Base-by-base conservation (phyloP, 1,284 basidiomycete genomes). In the Heterobasidion irregulare region DNA sequence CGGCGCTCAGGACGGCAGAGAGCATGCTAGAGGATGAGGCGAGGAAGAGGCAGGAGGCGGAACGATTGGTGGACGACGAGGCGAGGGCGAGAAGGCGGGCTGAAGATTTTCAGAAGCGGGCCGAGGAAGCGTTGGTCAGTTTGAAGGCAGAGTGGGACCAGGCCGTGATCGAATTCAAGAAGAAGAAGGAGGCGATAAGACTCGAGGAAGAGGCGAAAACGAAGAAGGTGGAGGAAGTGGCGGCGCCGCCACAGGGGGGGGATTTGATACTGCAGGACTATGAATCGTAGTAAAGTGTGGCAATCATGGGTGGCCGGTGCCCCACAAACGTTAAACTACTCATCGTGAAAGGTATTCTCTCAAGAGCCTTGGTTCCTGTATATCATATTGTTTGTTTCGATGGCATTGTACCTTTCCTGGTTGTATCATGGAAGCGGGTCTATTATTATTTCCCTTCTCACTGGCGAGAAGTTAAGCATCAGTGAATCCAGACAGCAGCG, bases 11-110 rank as follows among this genome's bases (percentile, higher is more conserved):
- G 63, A 70, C 73, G 36, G 69, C 77, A 26, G 83, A 88, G 64
- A 72, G 70, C 51, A 71, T 79, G 66, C 62, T 87, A 56, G 80
- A 84, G 62, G 78, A 80, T 45, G 86, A 89, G 66, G 69, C 55
- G 53, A 48, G 12, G 43, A 57, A 50, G 48, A 52, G 60, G 51
- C 56, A 53, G 41, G 59, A 61, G 41, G 57, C 57, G n/a, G 59
- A 61, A 47, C 44, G 45, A 26, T 32, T 55, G 18, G 61, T 53
- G 26, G 54, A 55, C 15, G 57, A 63, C 13, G 59, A 60, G 48
- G 48, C 50, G 10, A 47, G 52, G 47, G 44, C 45, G 41, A 58
- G 59, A 47, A 15, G 44, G n/a, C 43, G 44, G 32, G 46, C 47
- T 13, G 53, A 55, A 47, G 48, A 45, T 46, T 44, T 26, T 5